phyloP scores from a whole-genome alignment of 805 yeast species.

The Kuraishia piskuri region DNA sequence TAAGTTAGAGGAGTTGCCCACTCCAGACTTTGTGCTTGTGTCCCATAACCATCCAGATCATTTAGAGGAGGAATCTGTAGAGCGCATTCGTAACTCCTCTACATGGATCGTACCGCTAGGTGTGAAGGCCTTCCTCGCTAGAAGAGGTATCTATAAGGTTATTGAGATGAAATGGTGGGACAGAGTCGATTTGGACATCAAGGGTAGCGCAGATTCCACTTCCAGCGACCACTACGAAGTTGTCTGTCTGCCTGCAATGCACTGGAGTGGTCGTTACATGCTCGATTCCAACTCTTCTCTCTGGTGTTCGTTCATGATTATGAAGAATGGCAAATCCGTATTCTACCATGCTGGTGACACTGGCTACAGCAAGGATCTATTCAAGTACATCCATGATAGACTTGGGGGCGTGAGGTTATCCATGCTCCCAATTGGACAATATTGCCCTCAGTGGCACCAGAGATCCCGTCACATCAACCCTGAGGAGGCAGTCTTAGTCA shows the following conservation, averaged over 20 bases:
- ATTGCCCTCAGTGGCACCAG: constrained; percentile 93
- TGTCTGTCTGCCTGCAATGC: constrained; percentile 91
- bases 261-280: constrained; percentile 89
- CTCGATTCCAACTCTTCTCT: constrained; percentile 71
- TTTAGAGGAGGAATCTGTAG: constrained; percentile 56
- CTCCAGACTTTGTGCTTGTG: constrained; percentile 66
- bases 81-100: constrained; percentile 46
- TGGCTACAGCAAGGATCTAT: constrained; percentile 74
- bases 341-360: constrained; percentile 94
- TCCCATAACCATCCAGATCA: constrained; percentile 97
- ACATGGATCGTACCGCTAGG: constrained; percentile 90
- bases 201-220: background rate
- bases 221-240: constrained; percentile 54
- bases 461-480: constrained; percentile 85
- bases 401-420: constrained; percentile 63
- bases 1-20: constrained; percentile 49
- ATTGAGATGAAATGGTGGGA: constrained; percentile 96
- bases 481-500: constrained; percentile 60
- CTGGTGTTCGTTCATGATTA: constrained; percentile 83
- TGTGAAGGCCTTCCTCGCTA: constrained; percentile 46
- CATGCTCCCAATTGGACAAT: constrained; percentile 89
- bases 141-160: constrained; percentile 50
- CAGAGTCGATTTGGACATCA: constrained; percentile 29
- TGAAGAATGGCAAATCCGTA: constrained; percentile 58
- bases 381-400: constrained; percentile 50